phyloP scores from a whole-genome alignment of 495 filamentous ascomycete genomes.

The Durotheca rogersii region DNA sequence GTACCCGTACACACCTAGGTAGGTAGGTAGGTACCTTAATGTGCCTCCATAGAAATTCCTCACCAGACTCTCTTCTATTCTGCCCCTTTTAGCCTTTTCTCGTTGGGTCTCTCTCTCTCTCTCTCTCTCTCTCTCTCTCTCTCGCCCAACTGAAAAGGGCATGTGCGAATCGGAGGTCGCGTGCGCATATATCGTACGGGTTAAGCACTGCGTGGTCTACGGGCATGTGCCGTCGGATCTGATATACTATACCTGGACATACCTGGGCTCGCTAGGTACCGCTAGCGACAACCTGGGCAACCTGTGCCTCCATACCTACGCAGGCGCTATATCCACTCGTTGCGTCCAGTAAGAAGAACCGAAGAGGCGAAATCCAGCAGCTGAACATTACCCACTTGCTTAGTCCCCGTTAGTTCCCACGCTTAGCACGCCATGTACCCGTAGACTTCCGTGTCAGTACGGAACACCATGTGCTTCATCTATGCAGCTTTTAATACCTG shows the following conservation, averaged over 20 bases:
- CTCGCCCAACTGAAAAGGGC: slow-evolving; percentile 6
- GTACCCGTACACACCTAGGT: not conserved
- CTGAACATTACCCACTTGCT: no score
- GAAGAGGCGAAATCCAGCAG: no score
- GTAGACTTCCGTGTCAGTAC: no score
- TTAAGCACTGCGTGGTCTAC: not conserved
- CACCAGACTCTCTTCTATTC: not conserved
- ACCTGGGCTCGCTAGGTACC: no score
- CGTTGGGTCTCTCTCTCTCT: not conserved
- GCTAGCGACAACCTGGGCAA: no score
- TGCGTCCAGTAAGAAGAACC: no score
- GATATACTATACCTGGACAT: not conserved
- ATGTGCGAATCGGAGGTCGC: slow-evolving; percentile 28
- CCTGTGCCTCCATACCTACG: no score
- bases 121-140: slow-evolving; percentile 7
- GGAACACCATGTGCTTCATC: no score
- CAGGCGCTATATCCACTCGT: no score
- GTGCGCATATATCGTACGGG: slow-evolving; percentile 17
- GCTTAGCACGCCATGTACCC: no score
- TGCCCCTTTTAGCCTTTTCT: slow-evolving; percentile 1
- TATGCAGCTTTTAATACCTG: no score
- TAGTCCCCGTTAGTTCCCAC: no score
- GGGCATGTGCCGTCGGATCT: slow-evolving; percentile 10
- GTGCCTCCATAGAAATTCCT: not conserved
- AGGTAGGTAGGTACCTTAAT: not conserved